Evolutionary conservation across 805 yeast genomes (phyloP), one percentile per base, ranked within the genome.

Genomic region (Candida rishiriensis): DNA sequence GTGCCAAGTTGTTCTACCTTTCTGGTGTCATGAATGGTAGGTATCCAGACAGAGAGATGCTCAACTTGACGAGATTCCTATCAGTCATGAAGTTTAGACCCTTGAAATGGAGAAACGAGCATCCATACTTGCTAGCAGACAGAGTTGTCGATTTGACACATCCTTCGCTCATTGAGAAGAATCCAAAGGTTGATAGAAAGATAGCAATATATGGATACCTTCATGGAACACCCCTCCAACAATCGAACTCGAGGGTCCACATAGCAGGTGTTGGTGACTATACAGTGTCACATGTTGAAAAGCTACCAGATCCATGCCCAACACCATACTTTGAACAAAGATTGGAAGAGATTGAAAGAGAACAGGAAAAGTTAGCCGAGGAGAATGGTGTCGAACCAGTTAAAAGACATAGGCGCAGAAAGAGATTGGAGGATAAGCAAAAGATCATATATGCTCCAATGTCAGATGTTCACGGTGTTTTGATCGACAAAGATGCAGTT

Each of bases 391-490:
- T 76, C 44, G 65, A 68, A 3, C 64, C 69, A 11, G 64, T 68
- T 44, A 72, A 76, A 29, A 75, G 81, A 2, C 63, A 73, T 2
- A 70, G 76, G 54, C 81, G 97, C 64, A 77, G 97, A 59, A 87
- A 88, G 62, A 78, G 98, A 60, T 77, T 93, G 42, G 98, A 93
- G 53, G 99, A 93, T 59, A 88, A 84, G 55, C 95, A 88, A 61
- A 93, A 90, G 63, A 79, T 88, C 53, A 88, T 93, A 2, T 93
- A 95, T 64, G 99, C 99, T 0, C 99, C 99, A 40, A 93, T 93
- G 99, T 87, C 97, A 38, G 98, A 93, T 65, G 97, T 93, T n/a
- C 97, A 97, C 45, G 99, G 99, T 63, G 95, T 93, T 32, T 72
- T 93, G 52, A 88, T 93, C 49, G 99, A 93, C 68, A 90, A 85